Evolutionary conservation across 805 yeast genomes (phyloP), one percentile per base, ranked within the genome.

Genomic region (Wickerhamomyces queroliae): DNA sequence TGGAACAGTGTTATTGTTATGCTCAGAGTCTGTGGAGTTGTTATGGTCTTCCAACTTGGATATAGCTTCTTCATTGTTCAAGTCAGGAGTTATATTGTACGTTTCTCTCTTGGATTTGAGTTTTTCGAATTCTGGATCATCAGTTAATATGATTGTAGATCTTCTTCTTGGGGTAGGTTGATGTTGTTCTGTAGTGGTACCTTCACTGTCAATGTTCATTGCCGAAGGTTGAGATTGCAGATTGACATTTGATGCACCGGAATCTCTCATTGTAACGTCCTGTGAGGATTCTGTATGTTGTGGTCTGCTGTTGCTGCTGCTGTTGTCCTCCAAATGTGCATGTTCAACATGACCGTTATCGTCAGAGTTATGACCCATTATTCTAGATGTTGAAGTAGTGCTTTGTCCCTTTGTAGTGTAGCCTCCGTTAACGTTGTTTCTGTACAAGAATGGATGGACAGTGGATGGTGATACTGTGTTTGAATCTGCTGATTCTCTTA

Each of bases 101-200:
- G 49, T 50, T 18, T 52, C 57, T 21, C 58, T 54, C 15, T 62
- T 52, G 31, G 70, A 61, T 43, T 72, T 72, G 52, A 69, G 63
- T 42, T 66, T 70, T 37, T 76, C 82, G 45, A 64, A 64, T 26
- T 78, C 85, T 33, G 69, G 68, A 27, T 83, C 91, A 43, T 82
- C 89, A 1, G 82, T 76, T 30, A 86, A 70, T 13, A 85, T 77
- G 38, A 85, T 50, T 0, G 93, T 83, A 2, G 90, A 80, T 58
- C 80, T 82, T 46, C 88, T 69, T 50, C 86, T 69, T 26, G 55
- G 52, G 4, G 49, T 37, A 22, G 41, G 41, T 22, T 5, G 35
- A 23, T 17, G 35, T 34, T 6, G 27, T 17, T 22, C 33, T 6
- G n/a, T 22, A 9, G 15, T 11, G 35, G 18, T 10, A 7, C 13